Percentiles rank a stretch among this genome's conserved stretches.
phyloP scores from a whole-genome alignment of 192 early-diverging fungal genomes.

The Allomyces macrogynus region DNA sequence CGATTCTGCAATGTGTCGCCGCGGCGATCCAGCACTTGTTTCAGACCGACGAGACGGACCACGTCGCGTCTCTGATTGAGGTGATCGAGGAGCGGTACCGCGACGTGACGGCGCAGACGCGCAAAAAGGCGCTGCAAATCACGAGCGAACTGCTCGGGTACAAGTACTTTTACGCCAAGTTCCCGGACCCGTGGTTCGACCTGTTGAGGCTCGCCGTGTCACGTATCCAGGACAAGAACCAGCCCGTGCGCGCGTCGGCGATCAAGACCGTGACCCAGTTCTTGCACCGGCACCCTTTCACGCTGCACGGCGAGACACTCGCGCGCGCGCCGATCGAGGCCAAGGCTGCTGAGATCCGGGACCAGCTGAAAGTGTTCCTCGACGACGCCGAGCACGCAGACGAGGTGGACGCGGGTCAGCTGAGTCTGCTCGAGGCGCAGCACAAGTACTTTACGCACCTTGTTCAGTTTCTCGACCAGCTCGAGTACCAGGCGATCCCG shows the following conservation, averaged over 20 bases:
- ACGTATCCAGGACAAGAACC: slow-evolving; percentile 76
- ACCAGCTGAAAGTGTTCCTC: slow-evolving; percentile 42
- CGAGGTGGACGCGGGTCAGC: slow-evolving; percentile 22
- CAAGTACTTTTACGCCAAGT: slow-evolving; percentile 23
- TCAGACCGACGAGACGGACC: slow-evolving; percentile 23
- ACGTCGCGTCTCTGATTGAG: slow-evolving; percentile 73
- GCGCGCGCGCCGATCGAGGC: slow-evolving; percentile 46
- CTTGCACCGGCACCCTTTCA: slow-evolving; percentile 75
- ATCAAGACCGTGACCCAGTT: slow-evolving; percentile 63
- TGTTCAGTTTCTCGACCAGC: slow-evolving; percentile 61
- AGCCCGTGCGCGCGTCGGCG: slow-evolving; percentile 71
- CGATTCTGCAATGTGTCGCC: slow-evolving; percentile 75
- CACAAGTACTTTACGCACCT: slow-evolving; percentile 73
- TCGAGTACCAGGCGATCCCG: slow-evolving; percentile 47
- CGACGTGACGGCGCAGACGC: slow-evolving; percentile 66
- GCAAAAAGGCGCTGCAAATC: slow-evolving; percentile 74
- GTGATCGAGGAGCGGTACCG: slow-evolving; percentile 78
- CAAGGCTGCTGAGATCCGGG: slow-evolving; percentile 36
- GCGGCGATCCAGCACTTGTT: slow-evolving; percentile 61
- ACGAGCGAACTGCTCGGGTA: slow-evolving; percentile 60
- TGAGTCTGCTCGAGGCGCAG: slow-evolving; percentile 27
- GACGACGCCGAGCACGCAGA: slow-evolving; percentile 11
- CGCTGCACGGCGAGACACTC: slow-evolving; percentile 64
- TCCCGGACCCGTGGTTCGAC: slow-evolving; percentile 49
- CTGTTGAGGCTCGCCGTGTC: slow-evolving; percentile 49